These are phyloP conservation scores for Pseudoturritis turrita DNA, from an alignment of 345 rosid genomes.

Conservation along the genomic window DNA sequence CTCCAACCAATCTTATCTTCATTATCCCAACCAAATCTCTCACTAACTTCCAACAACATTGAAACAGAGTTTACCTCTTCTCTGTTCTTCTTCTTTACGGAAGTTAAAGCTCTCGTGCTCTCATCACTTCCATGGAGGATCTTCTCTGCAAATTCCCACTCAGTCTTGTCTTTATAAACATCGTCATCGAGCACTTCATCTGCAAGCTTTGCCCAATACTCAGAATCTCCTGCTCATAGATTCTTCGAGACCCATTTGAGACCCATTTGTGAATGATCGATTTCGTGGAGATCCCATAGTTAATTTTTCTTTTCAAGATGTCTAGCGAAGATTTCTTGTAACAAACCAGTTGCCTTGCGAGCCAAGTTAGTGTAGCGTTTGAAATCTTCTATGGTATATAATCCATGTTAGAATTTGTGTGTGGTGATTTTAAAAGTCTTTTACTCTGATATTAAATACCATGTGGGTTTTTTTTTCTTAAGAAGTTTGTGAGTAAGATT, in stretches of 20 bases:
- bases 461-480: no score
- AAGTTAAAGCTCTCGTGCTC: conserved; percentile 2
- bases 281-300: no score
- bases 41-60: conserved; percentile 61
- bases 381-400: no score
- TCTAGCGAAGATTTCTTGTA: no score
- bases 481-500: no score
- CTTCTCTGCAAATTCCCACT: conserved; percentile 72
- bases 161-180: conserved; percentile 61
- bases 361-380: no score
- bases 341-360: no score
- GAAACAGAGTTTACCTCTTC: conserved; percentile 38
- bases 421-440: no score
- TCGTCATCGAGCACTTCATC: conserved; percentile 68
- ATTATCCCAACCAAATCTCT: conserved; percentile 82
- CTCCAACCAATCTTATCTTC: conserved; percentile 71
- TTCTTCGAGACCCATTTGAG: conserved; percentile 74
- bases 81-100: conserved; percentile 27
- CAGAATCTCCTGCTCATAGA: conserved; percentile 56
- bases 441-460: no score
- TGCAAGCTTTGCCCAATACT: conserved; percentile 71
- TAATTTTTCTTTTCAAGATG: no score
- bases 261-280: no score
- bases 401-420: no score
- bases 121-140: conserved; percentile 43